Base-by-base conservation (phyloP, 495 filamentous ascomycete genomes). In the Talaromyces borbonicus region DNA sequence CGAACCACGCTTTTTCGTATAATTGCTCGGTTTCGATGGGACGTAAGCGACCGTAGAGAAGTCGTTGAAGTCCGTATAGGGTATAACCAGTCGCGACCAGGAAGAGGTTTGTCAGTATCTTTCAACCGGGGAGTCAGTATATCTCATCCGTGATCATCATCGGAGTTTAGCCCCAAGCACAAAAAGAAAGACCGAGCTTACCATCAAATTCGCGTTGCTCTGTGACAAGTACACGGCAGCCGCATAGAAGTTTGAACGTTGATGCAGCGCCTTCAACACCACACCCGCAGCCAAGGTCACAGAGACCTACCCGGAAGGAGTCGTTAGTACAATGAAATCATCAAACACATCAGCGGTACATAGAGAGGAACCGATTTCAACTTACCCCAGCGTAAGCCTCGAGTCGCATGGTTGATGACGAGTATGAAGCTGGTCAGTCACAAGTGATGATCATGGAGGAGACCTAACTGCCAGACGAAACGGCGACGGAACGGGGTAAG, bases 1-100 rank as follows among this genome's bases (percentile, higher is more conserved):
- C 89, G 58, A 94, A 95, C 92, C 92, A 98, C 31, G 83, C 87
- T 61, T 90, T 92, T 61, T 98, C 92, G 63, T 94, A 95, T 5
- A 98, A 77, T 60, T 95, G 90, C 63, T 98, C 92, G 46, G 88
- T 85, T 65, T 98, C 92, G 68, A 94, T 85, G 5, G 87, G 83
- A 50, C 92, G 88, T 40, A 98, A 78, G 14, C 79, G 85, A 47
- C 92, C 92, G 59, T 90, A 98, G 56, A 94, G 84, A 33, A 95
- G 72, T 50, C 85, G 79, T 61, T 96, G 90, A 32, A 97, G 75
- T 53, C 81, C 87, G 61, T 88, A 90, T 55, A 94, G 80, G 48
- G 90, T 70, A 46, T 78, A 78, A 15, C 79, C 78, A 43, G 84
- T 83, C 43, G 82, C 58, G 41, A 98, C 73, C 46, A 95, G 79